phyloP scores from a whole-genome alignment of 805 yeast genomes.

The Barnettozyma siamensis region DNA sequence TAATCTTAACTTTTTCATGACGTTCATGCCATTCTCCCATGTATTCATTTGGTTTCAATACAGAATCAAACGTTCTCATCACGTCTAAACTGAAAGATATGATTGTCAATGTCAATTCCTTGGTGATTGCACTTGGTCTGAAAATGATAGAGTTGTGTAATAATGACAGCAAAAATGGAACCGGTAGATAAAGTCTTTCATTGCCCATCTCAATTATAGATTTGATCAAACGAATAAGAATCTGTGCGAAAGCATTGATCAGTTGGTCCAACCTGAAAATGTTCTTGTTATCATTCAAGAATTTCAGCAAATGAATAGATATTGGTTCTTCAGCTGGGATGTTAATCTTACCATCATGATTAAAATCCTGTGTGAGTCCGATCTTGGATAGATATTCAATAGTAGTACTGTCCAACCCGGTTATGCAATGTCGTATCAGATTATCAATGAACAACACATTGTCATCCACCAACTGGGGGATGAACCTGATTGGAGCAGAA shows the following conservation, averaged over 20 bases:
- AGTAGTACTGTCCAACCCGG: constrained; percentile 30
- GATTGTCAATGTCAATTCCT: constrained; percentile 18
- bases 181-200: constrained; percentile 25
- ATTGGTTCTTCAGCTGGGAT: constrained; percentile 31
- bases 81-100: background rate
- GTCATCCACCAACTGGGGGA: constrained; percentile 27
- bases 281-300: constrained; percentile 37
- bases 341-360: constrained; percentile 13
- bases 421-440: constrained; percentile 29
- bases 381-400: constrained; percentile 31
- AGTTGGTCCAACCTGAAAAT: constrained; percentile 44
- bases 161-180: constrained; percentile 58
- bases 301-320: constrained; percentile 32
- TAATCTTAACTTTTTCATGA: constrained; percentile 18
- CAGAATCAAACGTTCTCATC: constrained; percentile 24
- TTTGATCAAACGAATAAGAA: constrained; percentile 27
- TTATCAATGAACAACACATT: constrained; percentile 32
- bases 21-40: constrained; percentile 20
- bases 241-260: constrained; percentile 36
- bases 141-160: constrained; percentile 50
- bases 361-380: constrained; percentile 9
- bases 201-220: constrained; percentile 5
- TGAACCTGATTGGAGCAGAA: constrained; percentile 5
- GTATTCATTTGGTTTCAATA: constrained; percentile 19
- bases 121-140: constrained; percentile 55